These are phyloP conservation scores for Chaetomiaceae sp. DNA, from an alignment of 2,329 filamentous ascomycete genomes.

Conservation along the genomic window DNA sequence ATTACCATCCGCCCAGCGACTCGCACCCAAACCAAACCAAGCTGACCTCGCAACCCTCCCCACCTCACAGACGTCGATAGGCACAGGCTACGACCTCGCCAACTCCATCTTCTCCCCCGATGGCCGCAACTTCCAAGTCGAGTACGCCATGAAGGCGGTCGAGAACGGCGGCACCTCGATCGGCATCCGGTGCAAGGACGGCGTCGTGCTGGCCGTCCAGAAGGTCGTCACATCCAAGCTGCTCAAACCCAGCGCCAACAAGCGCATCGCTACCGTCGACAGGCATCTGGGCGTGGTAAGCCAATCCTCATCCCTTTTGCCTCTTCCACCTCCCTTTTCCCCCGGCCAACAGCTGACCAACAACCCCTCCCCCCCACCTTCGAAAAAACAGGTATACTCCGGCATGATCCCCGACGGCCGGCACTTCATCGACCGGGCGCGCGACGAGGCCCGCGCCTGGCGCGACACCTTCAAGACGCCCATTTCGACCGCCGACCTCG, in stretches of 20 bases:
- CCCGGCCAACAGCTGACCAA: neutral
- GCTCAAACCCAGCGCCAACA: slow-evolving; percentile 91
- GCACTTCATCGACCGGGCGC: slow-evolving; percentile 89
- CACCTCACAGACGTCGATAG: slow-evolving; percentile 86
- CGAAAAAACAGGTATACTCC: slow-evolving; percentile 69
- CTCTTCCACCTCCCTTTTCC: neutral
- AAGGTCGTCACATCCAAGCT: slow-evolving; percentile 96
- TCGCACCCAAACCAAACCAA: neutral
- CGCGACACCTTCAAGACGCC: slow-evolving; percentile 91
- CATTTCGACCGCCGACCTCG: slow-evolving; percentile 82
- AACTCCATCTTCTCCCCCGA: slow-evolving; percentile 99
- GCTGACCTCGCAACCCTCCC: slow-evolving; percentile 19
- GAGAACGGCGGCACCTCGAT: slow-evolving; percentile 96
- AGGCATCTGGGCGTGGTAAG: slow-evolving; percentile 88
- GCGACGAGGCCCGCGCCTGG: slow-evolving; percentile 90
- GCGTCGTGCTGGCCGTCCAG: slow-evolving; percentile 91
- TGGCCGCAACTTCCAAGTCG: slow-evolving; percentile 97
- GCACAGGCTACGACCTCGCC: slow-evolving; percentile 97
- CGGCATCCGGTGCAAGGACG: slow-evolving; percentile 95
- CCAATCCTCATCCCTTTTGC: neutral
- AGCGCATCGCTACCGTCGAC: slow-evolving; percentile 93
- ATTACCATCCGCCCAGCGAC: neutral
- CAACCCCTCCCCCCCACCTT: neutral
- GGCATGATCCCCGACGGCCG: slow-evolving; percentile 92
- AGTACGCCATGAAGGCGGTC: slow-evolving; percentile 98